phyloP scores from a whole-genome alignment of 2,329 filamentous ascomycete species.

The Pseudogymnoascus sp. region DNA sequence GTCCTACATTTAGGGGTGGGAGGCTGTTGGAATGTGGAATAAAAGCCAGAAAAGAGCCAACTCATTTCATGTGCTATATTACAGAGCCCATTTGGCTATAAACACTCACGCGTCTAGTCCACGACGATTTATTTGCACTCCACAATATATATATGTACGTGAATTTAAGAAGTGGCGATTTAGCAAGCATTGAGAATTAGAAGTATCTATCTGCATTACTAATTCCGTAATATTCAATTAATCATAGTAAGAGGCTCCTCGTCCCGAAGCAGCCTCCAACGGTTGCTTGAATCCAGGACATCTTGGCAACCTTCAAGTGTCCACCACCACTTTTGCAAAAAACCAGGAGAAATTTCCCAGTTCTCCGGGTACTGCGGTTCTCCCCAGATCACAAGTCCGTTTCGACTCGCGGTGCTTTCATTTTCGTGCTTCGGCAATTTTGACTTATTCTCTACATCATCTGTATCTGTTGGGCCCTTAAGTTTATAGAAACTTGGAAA shows the following conservation, averaged over 20 bases:
- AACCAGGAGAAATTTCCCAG: constrained; percentile 19
- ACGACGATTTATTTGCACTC: too few species aligned
- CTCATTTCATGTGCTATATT: too few species aligned
- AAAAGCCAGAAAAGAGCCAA: too few species aligned
- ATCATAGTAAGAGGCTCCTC: constrained; percentile 13
- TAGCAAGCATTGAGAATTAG: too few species aligned
- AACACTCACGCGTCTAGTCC: too few species aligned
- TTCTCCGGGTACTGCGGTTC: constrained; percentile 16
- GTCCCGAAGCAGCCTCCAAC: constrained; percentile 15
- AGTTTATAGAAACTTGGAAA: not conserved
- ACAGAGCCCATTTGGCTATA: too few species aligned
- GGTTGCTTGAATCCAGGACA: constrained; percentile 16
- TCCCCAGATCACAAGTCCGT: constrained; percentile 19
- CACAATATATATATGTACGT: too few species aligned
- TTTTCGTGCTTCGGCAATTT: constrained; percentile 13
- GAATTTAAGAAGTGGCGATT: too few species aligned
- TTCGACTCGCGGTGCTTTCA: constrained; percentile 13
- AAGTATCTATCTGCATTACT: not conserved
- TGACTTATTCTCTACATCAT: not conserved
- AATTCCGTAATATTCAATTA: not conserved
- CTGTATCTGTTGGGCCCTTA: not conserved
- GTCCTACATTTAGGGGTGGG: not conserved
- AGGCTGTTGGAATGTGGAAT: too few species aligned
- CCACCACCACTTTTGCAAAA: constrained; percentile 18
- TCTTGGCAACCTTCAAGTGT: constrained; percentile 16